These are phyloP conservation scores for Termitomyces sp. DNA, from an alignment of 1,284 basidiomycete species.

Conservation along the genomic window DNA sequence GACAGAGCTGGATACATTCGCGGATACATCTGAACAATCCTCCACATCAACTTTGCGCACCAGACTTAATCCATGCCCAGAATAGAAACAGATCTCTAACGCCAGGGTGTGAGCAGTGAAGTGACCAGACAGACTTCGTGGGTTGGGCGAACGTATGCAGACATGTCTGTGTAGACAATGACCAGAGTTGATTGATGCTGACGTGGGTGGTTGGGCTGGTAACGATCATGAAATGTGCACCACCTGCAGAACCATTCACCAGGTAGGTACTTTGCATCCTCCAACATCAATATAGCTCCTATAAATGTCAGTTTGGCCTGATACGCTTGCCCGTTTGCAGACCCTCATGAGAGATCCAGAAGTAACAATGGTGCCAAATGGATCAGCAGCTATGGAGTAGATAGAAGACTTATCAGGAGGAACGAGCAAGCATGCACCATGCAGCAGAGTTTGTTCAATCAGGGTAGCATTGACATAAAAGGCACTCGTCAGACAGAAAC, in stretches of 20 bases:
- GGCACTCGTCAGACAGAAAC: too few species aligned
- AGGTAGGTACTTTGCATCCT: conserved; percentile 80
- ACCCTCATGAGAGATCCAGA: conserved; percentile 97
- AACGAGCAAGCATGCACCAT: conserved; percentile 16
- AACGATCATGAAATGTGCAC: conserved; percentile 32
- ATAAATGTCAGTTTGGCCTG: conserved; percentile 95
- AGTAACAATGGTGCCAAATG: conserved; percentile 77
- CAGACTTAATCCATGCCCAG: conserved; percentile 89
- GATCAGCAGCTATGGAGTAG: conserved; percentile 77
- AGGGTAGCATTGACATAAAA: too few species aligned
- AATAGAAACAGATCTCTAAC: conserved; percentile 92
- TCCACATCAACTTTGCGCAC: conserved; percentile 91
- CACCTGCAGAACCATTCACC: conserved; percentile 85
- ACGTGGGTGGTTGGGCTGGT: background rate
- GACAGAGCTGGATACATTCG: conserved; percentile 82
- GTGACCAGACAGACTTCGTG: conserved; percentile 91
- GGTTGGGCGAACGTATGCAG: conserved; percentile 97
- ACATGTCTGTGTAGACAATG: conserved; percentile 81
- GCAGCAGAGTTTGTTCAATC: too few species aligned
- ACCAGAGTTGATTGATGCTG: conserved; percentile 91
- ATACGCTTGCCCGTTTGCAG: conserved; percentile 75
- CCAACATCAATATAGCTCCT: conserved; percentile 80
- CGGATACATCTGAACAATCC: conserved; percentile 71
- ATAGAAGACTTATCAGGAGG: conserved; percentile 74
- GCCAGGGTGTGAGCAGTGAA: conserved; percentile 85